Evolutionary conservation across 768 basidiomycete genomes (phyloP), one percentile per base, ranked within the genome.

Genomic region (Trametes cingulata): DNA sequence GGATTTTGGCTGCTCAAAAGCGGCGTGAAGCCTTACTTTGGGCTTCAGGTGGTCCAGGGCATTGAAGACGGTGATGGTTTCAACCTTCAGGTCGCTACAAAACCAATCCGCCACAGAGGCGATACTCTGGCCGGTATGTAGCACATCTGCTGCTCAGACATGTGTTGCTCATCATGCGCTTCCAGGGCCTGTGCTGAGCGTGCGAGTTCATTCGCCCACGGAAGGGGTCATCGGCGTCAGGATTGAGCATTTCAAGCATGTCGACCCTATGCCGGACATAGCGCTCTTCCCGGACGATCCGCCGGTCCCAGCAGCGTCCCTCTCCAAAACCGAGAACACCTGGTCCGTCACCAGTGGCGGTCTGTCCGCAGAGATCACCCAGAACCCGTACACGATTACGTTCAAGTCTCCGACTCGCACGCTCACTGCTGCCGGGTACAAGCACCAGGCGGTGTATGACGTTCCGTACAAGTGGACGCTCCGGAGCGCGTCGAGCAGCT

Each of bases 1-100:
- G 86, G 87, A 20, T 85, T 88, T 67, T 89, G 85, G 86, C 78
- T 87, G 22, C 72, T 85, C 64, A 85, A 85, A 65, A 75, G 80
- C 61, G 87, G 84, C 40, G 81, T 85, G 57, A 85, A 82, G 66
- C 78, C 85, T 13, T 78, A 78, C 60, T 85, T 83, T 58, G 87
- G 82, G 29, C 75, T 88, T 42, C 84, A 88, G 65, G 85, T 86
- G 37, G 81, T 81, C 35, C 80, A 84, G 51, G 71, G 77, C 20
- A 72, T 73, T 40, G 70, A 72, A 13, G 79, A 79, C 46, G 73
- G 74, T 14, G 74, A 78, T 33, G 82, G 79, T 0, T 80, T 85
- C 63, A 78, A 84, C 61, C 75, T 86, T 8, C 80, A 83, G 58
- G 85, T 89, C 40, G 75, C 88, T 12, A 85, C 85, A 3, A 77